Conservation (phyloP, 352 stramenopile genomes). For the Globisporangium paddicum region DNA sequence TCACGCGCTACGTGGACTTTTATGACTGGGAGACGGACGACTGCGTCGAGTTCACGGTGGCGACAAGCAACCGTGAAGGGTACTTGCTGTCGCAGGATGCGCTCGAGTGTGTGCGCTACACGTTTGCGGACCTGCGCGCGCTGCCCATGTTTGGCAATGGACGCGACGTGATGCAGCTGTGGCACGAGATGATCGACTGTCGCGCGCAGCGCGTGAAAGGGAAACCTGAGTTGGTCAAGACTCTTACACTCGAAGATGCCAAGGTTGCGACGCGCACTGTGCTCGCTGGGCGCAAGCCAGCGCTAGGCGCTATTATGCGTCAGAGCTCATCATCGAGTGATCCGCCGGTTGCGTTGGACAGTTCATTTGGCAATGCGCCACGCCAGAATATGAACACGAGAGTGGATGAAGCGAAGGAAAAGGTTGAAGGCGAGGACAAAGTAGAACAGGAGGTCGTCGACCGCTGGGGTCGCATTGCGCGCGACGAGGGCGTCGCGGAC, state of each 20-base stretch:
- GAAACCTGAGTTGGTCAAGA: conserved; percentile 38
- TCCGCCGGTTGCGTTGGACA: conserved; percentile 3
- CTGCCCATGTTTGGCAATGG: conserved; percentile 72
- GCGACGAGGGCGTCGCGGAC: conserved; percentile 58
- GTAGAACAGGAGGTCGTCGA: conserved; percentile 8
- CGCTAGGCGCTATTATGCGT: conserved; percentile 23
- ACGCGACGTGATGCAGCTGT: conserved; percentile 62
- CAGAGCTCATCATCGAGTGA: conserved; percentile 6
- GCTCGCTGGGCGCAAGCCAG: conserved; percentile 34
- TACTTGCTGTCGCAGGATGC: conserved; percentile 31
- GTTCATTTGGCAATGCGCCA: conserved; percentile 6
- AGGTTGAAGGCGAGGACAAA: conserved; percentile 14
- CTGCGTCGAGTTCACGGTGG: conserved; percentile 59
- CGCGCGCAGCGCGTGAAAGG: conserved; percentile 55
- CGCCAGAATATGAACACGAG: background rate
- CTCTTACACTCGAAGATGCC: conserved; percentile 41
- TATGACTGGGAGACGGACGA: conserved; percentile 82
- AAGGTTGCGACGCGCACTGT: conserved; percentile 27
- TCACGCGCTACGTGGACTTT: conserved; percentile 89
- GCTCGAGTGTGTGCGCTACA: conserved; percentile 19
- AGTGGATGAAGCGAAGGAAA: conserved; percentile 13
- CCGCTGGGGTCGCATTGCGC: conserved; percentile 13
- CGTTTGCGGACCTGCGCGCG: conserved; percentile 35
- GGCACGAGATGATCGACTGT: conserved; percentile 56
- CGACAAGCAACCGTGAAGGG: conserved; percentile 34